phyloP scores from a whole-genome alignment of 73 alveolate species.

The Paramecium caudatum region DNA sequence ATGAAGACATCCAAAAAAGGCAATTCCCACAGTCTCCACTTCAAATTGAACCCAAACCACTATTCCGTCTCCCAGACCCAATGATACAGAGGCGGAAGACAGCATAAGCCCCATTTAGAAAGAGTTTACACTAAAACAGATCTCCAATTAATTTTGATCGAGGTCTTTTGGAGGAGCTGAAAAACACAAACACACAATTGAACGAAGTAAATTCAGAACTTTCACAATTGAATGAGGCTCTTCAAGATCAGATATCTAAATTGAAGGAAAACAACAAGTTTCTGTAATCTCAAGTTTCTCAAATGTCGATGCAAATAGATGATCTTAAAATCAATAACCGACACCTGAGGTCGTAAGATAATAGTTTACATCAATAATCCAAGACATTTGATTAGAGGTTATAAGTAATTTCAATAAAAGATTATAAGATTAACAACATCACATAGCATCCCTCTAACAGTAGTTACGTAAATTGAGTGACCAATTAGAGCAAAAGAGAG shows the following conservation, averaged over 20 bases:
- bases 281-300: not conserved
- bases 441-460: not conserved
- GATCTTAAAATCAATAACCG: conserved; percentile 14
- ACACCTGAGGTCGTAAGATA: conserved; percentile 29
- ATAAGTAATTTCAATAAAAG: conserved; percentile 7
- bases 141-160: conserved; percentile 13
- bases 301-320: conserved; percentile 13
- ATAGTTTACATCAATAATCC: not conserved
- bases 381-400: conserved; percentile 52
- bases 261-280: not conserved
- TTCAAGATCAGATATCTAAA: not conserved
- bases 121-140: not conserved
- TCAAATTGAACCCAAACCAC: not conserved
- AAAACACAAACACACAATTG: not conserved
- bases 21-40: conserved; percentile 25
- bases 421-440: conserved; percentile 6
- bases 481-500: not conserved
- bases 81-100: conserved; percentile 43
- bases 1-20: conserved; percentile 19
- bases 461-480: not conserved
- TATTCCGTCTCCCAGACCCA: no score
- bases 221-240: not conserved
- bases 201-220: not conserved
- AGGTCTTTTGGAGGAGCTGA: not conserved
- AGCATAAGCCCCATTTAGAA: not conserved